Evolutionary conservation across 2,329 filamentous ascomycete genomes (phyloP).

Genomic region (Lizonia empirigonia): DNA sequence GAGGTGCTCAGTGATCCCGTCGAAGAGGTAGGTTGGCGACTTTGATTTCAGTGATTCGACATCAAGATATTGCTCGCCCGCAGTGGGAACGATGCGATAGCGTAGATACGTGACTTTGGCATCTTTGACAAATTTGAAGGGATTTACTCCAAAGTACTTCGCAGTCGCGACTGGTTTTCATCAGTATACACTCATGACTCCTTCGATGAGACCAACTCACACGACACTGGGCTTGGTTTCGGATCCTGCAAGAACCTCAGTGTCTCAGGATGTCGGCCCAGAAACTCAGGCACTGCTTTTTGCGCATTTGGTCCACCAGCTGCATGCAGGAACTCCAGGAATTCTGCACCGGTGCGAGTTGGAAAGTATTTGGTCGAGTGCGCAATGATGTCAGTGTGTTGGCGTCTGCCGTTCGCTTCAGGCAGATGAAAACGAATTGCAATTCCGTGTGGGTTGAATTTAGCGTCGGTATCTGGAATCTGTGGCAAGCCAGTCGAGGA

Average conservation of each 20-base stretch:
- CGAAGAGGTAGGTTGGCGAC: slow-evolving; percentile 55
- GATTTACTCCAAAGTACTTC: slow-evolving; percentile 57
- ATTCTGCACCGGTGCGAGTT: slow-evolving; percentile 58
- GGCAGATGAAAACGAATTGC: slow-evolving; percentile 58
- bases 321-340: slow-evolving; percentile 57
- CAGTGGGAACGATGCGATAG: slow-evolving; percentile 57
- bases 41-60: slow-evolving; percentile 49
- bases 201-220: neutral
- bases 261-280: slow-evolving; percentile 56
- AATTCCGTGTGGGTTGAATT: slow-evolving; percentile 56
- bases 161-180: slow-evolving; percentile 49
- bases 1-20: slow-evolving; percentile 53
- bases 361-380: slow-evolving; percentile 62
- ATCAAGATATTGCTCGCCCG: slow-evolving; percentile 50
- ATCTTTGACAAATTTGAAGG: slow-evolving; percentile 54
- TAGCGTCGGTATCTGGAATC: slow-evolving; percentile 57
- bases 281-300: slow-evolving; percentile 49
- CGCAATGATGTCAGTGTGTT: slow-evolving; percentile 63
- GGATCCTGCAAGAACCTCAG: slow-evolving; percentile 55
- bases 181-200: neutral
- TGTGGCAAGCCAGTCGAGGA: slow-evolving; percentile 58
- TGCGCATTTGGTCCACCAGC: slow-evolving; percentile 39
- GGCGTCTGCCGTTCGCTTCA: slow-evolving; percentile 43
- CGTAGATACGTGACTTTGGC: slow-evolving; percentile 55
- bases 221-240: slow-evolving; percentile 58